Evolutionary conservation across 1,139 yeast genomes (phyloP), one percentile per base, ranked within the genome.

Genomic region (Geotrichum fermentans): DNA sequence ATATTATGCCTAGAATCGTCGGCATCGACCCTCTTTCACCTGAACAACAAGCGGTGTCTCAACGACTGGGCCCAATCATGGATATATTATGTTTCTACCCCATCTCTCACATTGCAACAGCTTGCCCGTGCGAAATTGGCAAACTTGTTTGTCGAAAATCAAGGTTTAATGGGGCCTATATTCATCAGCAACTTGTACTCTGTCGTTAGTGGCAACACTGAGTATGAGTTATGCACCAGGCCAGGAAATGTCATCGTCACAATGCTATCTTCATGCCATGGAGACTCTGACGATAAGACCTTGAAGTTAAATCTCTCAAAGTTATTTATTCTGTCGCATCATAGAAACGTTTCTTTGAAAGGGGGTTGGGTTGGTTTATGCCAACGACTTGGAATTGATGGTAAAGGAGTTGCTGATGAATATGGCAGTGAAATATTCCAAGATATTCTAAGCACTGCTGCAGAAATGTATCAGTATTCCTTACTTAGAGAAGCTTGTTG

Each of bases 331-430:
- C 61, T 78, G 10, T 71, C 83, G 10, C 87, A 85, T 61, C 79
- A 78, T 55, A 56, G 65, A 1, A 60, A 55, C 2, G 66, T 75
- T 29, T 54, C 55, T 20, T 65, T 67, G 7, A 78, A 77, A 49
- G 73, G 73, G 52, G 82, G 85, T 1, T 92, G 98, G 98, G 84
- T 89, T 37, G 86, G 86, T 0, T 68, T 89, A 44, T 81, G 82
- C 40, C 79, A 83, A 59, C 70, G 78, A 47, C 74, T 83, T 10
- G 66, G 68, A 5, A 61, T 79, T 28, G 95, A 90, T 59, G 84
- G 95, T 2, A 83, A 83, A 18, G 58, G 63, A 2, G 65, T 88
- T 42, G 77, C 84, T 4, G 61, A 66, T 1, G 61, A 64, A 1
- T 59, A 76, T 50, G 66, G 73, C 13, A 60, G 66, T 0, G 52